A percentile compares a stretch with the other conserved stretches of the same genome.
phyloP scores from a whole-genome alignment of 2,329 filamentous ascomycete species.

The Clonostachys solani region DNA sequence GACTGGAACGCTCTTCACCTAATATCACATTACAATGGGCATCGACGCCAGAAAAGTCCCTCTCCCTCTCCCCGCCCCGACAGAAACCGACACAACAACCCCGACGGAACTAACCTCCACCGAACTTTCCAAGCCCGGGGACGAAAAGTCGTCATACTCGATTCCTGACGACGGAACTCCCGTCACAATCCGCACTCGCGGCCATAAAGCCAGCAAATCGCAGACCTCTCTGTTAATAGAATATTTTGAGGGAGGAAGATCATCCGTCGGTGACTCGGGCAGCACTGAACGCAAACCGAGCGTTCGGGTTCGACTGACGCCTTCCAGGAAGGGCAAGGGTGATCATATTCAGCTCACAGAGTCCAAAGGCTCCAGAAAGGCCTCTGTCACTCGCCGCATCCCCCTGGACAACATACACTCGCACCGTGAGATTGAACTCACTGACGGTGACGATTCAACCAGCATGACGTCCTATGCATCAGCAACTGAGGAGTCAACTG shows the following conservation, averaged over 20 bases:
- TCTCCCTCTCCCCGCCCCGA: constrained; percentile 69
- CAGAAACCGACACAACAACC: constrained; percentile 65
- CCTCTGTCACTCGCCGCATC: constrained; percentile 51
- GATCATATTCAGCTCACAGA: constrained; percentile 88
- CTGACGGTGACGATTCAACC: constrained; percentile 54
- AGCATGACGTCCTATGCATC: constrained; percentile 75
- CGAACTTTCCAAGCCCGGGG: constrained; percentile 64
- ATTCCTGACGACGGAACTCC: constrained; percentile 85
- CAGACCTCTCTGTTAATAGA: constrained; percentile 92
- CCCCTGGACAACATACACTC: constrained; percentile 33
- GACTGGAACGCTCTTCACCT: no score
- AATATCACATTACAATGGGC: constrained; percentile 34
- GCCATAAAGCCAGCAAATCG: constrained; percentile 57
- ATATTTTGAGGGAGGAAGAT: constrained; percentile 83
- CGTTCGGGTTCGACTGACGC: constrained; percentile 75
- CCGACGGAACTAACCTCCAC: constrained; percentile 60
- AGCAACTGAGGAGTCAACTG: constrained; percentile 73
- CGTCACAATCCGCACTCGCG: constrained; percentile 81
- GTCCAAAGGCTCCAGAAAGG: constrained; percentile 67
- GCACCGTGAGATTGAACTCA: constrained; percentile 6
- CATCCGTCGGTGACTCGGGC: constrained; percentile 34
- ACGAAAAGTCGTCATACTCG: constrained; percentile 71
- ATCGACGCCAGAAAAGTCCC: constrained; percentile 52
- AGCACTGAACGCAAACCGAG: constrained; percentile 70
- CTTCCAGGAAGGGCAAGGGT: constrained; percentile 63